Conservation (phyloP, 164 flowering plant genomes). For the Liquidambar formosana region DNA sequence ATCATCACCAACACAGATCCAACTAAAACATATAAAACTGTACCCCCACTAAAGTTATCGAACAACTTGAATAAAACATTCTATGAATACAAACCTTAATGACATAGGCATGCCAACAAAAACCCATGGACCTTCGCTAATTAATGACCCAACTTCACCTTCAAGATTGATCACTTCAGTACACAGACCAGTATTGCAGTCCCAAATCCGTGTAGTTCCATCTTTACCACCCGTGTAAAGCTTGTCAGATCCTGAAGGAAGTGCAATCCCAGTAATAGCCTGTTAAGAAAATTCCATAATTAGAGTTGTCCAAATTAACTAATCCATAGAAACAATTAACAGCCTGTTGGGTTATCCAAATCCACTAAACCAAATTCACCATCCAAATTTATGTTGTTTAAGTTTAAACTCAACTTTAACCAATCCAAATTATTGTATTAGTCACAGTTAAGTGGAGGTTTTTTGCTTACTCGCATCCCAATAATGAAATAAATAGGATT, state of each 20-base stretch:
- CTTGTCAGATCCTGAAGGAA: slow-evolving; percentile 26
- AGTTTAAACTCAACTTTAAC: too few species aligned
- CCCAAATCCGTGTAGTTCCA: slow-evolving; percentile 30
- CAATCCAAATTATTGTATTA: too few species aligned
- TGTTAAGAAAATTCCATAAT: background rate
- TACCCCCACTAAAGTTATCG: too few species aligned
- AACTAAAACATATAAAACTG: too few species aligned
- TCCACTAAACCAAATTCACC: too few species aligned
- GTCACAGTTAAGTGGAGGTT: too few species aligned
- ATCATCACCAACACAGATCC: slow-evolving; percentile 4
- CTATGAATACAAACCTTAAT: slow-evolving; percentile 25
- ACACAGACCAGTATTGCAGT: slow-evolving; percentile 31
- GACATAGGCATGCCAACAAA: slow-evolving; percentile 37
- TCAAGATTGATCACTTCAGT: slow-evolving; percentile 16
- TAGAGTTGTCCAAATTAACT: background rate
- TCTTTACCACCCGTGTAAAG: slow-evolving; percentile 26
- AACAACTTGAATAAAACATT: background rate
- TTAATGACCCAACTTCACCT: slow-evolving; percentile 31
- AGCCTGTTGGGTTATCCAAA: too few species aligned
- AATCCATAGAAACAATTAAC: background rate
- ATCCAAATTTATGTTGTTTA: too few species aligned
- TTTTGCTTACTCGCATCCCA: too few species aligned
- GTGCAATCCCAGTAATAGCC: slow-evolving; percentile 28
- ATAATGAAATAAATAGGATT: too few species aligned
- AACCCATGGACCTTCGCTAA: slow-evolving; percentile 44